These are phyloP conservation scores for Apophysomyces elegans DNA, from an alignment of 371 early-diverging fungal genomes.

Conservation along the genomic window DNA sequence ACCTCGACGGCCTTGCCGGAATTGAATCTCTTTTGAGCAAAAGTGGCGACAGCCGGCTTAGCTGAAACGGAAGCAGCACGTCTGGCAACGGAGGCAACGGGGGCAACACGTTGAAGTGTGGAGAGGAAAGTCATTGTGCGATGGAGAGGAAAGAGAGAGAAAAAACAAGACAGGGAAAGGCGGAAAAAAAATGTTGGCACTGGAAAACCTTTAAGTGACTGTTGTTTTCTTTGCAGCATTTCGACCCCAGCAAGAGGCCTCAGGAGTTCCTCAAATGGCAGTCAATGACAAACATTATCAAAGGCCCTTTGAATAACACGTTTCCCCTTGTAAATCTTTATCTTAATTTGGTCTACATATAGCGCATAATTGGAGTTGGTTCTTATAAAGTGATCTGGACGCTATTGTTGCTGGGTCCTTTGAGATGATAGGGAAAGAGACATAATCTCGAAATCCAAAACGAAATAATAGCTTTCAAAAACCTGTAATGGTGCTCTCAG, in stretches of 20 bases:
- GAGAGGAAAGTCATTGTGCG: conserved; percentile 49
- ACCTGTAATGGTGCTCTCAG: too few species aligned
- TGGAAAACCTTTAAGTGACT: neutral
- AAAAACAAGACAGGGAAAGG: conserved; percentile 23
- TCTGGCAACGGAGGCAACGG: conserved; percentile 36
- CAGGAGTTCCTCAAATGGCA: too few species aligned
- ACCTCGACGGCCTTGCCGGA: conserved; percentile 46
- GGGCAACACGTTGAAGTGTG: conserved; percentile 50
- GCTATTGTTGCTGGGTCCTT: too few species aligned
- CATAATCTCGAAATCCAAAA: too few species aligned
- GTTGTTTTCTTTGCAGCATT: neutral
- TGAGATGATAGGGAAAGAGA: too few species aligned
- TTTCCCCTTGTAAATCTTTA: neutral
- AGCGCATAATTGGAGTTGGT: too few species aligned
- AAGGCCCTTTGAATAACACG: neutral
- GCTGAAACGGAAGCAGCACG: conserved; percentile 35
- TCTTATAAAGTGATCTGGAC: too few species aligned
- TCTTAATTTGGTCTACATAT: too few species aligned
- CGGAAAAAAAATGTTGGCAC: conserved; percentile 15
- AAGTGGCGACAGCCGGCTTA: conserved; percentile 41
- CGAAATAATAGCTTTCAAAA: too few species aligned
- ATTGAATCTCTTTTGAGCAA: conserved; percentile 52
- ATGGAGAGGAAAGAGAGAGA: conserved; percentile 15
- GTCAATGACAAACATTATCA: too few species aligned
- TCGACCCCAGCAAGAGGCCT: neutral